Conservation (phyloP, 225 moss, liverwort and hornwort genomes). For the Sphagnum contortum region DNA sequence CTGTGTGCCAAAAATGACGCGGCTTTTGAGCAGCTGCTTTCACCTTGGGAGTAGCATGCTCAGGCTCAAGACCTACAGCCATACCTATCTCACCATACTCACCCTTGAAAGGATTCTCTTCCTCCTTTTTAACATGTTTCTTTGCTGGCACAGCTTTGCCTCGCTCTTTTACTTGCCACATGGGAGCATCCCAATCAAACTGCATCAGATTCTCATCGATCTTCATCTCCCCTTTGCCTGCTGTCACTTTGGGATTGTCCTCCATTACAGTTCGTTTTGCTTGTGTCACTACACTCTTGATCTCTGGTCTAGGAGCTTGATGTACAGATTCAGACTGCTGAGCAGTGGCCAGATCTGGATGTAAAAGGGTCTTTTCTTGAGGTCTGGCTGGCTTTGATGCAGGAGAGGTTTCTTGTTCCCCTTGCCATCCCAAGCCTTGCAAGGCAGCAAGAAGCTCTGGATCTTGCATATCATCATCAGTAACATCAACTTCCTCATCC, state of each 20-base stretch:
- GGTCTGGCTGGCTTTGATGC: conserved; percentile 4
- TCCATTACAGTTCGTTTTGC: background rate
- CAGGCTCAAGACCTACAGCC: conserved; percentile 36
- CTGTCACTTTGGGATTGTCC: conserved; percentile 9
- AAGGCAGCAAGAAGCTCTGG: conserved; percentile 71
- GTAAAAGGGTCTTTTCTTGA: too few species aligned
- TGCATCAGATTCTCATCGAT: conserved; percentile 18
- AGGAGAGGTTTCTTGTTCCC: conserved; percentile 23
- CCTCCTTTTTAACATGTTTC: conserved; percentile 1
- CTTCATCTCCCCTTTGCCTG: conserved; percentile 14
- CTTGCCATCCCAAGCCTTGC: conserved; percentile 55
- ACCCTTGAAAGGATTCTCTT: conserved; percentile 38
- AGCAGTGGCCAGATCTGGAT: too few species aligned
- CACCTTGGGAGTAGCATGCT: conserved; percentile 22
- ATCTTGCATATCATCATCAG: conserved; percentile 85
- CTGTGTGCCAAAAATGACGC: conserved; percentile 8
- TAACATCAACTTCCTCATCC: conserved; percentile 60
- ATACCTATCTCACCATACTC: conserved; percentile 57
- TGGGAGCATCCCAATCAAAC: conserved; percentile 44
- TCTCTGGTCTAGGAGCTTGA: too few species aligned
- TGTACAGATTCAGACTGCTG: too few species aligned
- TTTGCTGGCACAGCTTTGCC: conserved; percentile 7
- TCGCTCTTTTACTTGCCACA: conserved; percentile 20
- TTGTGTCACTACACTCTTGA: too few species aligned
- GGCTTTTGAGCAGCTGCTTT: conserved; percentile 19